Evolutionary conservation across 768 basidiomycete species (phyloP), one percentile per base, ranked within the genome.

Genomic region (Collybiopsis luxurians): DNA sequence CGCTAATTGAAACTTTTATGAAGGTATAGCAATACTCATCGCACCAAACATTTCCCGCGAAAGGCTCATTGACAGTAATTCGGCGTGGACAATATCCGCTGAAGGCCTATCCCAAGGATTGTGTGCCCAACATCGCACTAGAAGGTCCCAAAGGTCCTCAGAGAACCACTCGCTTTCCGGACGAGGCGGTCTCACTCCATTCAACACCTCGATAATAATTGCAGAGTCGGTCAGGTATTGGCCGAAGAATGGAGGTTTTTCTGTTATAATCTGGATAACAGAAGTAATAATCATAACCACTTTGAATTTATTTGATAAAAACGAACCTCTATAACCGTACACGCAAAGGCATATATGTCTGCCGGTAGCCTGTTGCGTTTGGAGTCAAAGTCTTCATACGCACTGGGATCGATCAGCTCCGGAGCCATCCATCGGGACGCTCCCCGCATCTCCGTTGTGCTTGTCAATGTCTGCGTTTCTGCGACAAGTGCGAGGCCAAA

Each of bases 31-130:
- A n/a, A n/a, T n/a, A n/a, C n/a, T n/a, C n/a, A n/a, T n/a, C n/a
- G n/a, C n/a, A n/a, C n/a, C n/a, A n/a, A n/a, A n/a, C n/a, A 24
- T 55, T 15, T 45, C 27, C 53, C 42, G 36, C 38, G 53, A 10
- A 21, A 17, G 19, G 19, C 2, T 34, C 21, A 19, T 13, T 47
- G 19, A 31, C 23, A 24, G 17, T 11, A 34, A n/a, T 46, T 6
- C n/a, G 10, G 19, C 47, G 45, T 64, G 85, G 89, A 90, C 21
- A 91, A 92, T 66, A 88, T 87, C 4, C 73, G 92, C 7, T 72
- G 91, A 53, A 91, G 91, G 87, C 80, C 90, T 49, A 84, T 87
- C 2, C 81, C 89, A 2, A 91, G 91, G 64, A 72, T 19, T 34
- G 31, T 5, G 42, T 49, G 46, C 49, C 31, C 45, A 44, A 44